Conservation (phyloP, 1,139 yeast species). For the Spathaspora sp. region DNA sequence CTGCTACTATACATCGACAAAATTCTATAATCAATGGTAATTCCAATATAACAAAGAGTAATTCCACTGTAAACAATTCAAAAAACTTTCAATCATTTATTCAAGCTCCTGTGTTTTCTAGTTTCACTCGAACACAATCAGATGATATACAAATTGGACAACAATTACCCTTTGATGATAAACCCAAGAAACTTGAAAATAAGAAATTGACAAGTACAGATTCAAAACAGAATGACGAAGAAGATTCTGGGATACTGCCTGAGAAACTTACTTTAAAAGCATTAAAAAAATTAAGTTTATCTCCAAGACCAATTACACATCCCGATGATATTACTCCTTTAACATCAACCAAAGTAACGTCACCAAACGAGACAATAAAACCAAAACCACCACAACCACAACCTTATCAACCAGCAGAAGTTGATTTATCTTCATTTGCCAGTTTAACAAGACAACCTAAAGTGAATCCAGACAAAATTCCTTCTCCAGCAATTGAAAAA, state of each 20-base stretch:
- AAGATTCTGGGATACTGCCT: conserved; percentile 36
- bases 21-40: conserved; percentile 21
- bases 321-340: conserved; percentile 11
- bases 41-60: conserved; percentile 11
- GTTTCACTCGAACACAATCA: conserved; percentile 29
- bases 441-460: conserved; percentile 49
- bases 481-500: conserved; percentile 7
- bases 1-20: conserved; percentile 16
- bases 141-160: conserved; percentile 43
- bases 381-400: conserved; percentile 19
- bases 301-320: conserved; percentile 39
- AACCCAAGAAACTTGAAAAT: conserved; percentile 6
- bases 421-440: conserved; percentile 49
- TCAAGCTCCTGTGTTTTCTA: conserved; percentile 49
- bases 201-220: conserved; percentile 5
- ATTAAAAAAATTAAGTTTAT: conserved; percentile 43
- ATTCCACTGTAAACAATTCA: conserved; percentile 15
- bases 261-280: conserved; percentile 47
- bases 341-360: conserved; percentile 1
- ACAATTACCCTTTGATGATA: conserved; percentile 41
- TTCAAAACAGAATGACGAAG: conserved; percentile 19
- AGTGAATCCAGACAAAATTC: conserved; percentile 4
- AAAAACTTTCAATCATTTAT: conserved; percentile 49
- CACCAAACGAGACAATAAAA: conserved; percentile 1
- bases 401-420: conserved; percentile 56